phyloP scores from a whole-genome alignment of 345 rosid genomes.

The Syzygium jambos region DNA sequence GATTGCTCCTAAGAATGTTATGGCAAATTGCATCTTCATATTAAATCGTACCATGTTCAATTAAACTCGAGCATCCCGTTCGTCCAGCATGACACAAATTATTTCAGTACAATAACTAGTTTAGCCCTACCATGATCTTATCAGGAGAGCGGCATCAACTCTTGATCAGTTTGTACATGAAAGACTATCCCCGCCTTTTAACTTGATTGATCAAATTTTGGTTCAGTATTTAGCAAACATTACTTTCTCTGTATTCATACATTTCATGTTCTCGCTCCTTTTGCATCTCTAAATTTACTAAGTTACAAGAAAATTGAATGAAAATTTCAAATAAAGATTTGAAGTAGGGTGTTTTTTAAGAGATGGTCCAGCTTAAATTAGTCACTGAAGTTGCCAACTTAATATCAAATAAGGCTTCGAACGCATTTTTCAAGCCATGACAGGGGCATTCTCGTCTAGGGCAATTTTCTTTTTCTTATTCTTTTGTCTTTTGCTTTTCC shows the following conservation, averaged over 20 bases:
- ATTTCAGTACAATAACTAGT: no score
- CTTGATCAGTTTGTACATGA: no score
- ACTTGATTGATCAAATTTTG: background rate
- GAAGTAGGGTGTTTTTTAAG: background rate
- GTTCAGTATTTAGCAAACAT: background rate
- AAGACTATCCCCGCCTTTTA: background rate
- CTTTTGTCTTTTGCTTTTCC: background rate
- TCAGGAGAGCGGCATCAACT: no score
- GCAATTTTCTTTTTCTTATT: background rate
- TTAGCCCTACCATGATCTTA: no score
- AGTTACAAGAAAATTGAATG: background rate
- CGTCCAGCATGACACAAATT: no score
- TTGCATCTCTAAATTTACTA: background rate
- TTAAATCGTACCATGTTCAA: no score
- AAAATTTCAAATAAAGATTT: background rate
- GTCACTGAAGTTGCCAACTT: background rate
- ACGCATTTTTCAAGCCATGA: background rate
- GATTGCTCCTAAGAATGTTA: no score
- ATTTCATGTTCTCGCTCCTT: background rate
- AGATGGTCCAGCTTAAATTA: background rate
- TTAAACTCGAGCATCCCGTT: no score
- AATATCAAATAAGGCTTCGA: background rate
- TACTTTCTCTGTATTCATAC: background rate
- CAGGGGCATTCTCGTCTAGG: background rate
- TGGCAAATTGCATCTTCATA: no score